These are phyloP conservation scores for Butyriboletus loyo DNA, from an alignment of 768 basidiomycete species.

Conservation along the genomic window DNA sequence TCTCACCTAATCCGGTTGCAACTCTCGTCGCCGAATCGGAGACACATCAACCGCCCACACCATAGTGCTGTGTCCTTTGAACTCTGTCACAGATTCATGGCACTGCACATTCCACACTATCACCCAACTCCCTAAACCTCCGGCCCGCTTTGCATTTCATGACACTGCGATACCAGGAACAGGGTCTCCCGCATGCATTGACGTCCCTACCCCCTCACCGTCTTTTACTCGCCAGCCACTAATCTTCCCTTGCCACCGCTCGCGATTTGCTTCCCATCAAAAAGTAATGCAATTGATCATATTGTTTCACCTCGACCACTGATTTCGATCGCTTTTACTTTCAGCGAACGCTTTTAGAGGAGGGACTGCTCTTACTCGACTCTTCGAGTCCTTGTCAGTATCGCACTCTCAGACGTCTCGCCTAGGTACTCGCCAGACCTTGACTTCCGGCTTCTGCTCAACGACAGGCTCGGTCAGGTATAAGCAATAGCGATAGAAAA, in stretches of 20 bases:
- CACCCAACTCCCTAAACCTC: no score
- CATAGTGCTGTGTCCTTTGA: no score
- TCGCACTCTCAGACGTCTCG: not conserved
- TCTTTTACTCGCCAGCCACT: not conserved
- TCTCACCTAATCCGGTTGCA: not conserved
- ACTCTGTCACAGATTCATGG: no score
- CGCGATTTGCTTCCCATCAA: not conserved
- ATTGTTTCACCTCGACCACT: not conserved
- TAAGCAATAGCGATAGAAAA: not conserved
- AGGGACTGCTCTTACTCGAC: not conserved
- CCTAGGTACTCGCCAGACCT: not conserved
- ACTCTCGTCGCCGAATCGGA: not conserved
- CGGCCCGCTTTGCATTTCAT: no score
- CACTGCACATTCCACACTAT: no score
- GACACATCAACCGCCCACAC: constrained; percentile 4
- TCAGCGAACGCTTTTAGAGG: no score
- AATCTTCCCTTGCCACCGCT: constrained; percentile 2
- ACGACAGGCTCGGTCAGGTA: not conserved
- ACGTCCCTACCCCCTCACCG: not conserved
- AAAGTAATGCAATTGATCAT: not conserved
- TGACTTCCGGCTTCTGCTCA: not conserved
- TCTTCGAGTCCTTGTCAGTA: not conserved
- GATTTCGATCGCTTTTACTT: no score
- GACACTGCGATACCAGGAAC: no score
- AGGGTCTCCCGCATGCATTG: no score